phyloP scores from a whole-genome alignment of 495 filamentous ascomycete genomes.

The Aspergillus baeticus region DNA sequence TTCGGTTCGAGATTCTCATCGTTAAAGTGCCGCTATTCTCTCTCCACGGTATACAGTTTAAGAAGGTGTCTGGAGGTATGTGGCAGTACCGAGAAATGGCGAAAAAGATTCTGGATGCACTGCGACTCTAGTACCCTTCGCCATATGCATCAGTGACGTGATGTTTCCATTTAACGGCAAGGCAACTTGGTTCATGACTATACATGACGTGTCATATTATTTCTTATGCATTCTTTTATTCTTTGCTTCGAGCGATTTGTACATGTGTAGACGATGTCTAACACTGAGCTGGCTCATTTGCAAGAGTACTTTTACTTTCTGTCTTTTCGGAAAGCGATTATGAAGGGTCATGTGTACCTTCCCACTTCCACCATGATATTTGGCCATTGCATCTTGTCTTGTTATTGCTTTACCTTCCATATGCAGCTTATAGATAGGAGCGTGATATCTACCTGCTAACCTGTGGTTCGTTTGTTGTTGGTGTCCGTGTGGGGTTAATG shows the following conservation, averaged over 20 bases:
- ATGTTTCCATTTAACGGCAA: slow-evolving; percentile 4
- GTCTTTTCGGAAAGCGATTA: slow-evolving; percentile 30
- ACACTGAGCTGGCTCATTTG: slow-evolving; percentile 26
- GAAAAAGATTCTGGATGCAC: slow-evolving; percentile 84
- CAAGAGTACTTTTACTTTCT: slow-evolving; percentile 24
- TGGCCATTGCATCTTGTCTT: background rate
- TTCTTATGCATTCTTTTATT: slow-evolving; percentile 14
- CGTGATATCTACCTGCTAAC: background rate
- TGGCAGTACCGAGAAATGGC: slow-evolving; percentile 99
- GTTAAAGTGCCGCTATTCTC: slow-evolving; percentile 95
- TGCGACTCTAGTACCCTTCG: slow-evolving; percentile 61
- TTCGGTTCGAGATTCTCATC: slow-evolving; percentile 94
- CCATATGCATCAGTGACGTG: slow-evolving; percentile 11
- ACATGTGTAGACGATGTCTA: slow-evolving; percentile 12
- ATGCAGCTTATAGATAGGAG: slow-evolving; percentile 1
- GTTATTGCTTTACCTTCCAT: background rate
- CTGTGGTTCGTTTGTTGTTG: background rate
- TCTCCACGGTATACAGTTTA: slow-evolving; percentile 96
- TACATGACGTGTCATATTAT: slow-evolving; percentile 28
- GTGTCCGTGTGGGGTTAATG: background rate
- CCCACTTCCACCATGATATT: background rate
- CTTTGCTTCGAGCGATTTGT: slow-evolving; percentile 18
- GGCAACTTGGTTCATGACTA: slow-evolving; percentile 28
- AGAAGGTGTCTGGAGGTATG: slow-evolving; percentile 90
- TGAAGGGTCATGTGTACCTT: slow-evolving; percentile 10